phyloP scores from a whole-genome alignment of 129 eudicot genomes.

The sunflower (Helianthus annuus) region HanXRQr2.0-SUNRISE NC_035441.2:129474223-129474722 shows the following conservation, averaged over 20 bases:
- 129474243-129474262: constrained; percentile 27
- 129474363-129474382: constrained; percentile 45
- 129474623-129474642: neutral
- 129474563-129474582: constrained; percentile 25
- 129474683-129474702: constrained; percentile 48
- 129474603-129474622: constrained; percentile 33
- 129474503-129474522: constrained; percentile 46
- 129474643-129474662: constrained; percentile 39
- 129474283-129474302: constrained; percentile 8
- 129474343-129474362: constrained; percentile 45
- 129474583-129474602: constrained; percentile 39
- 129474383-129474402: constrained; percentile 36
- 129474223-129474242: constrained; percentile 34
- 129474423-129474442: neutral
- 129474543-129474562: constrained; percentile 37
- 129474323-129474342: constrained; percentile 29
- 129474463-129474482: constrained; percentile 14
- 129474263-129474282: constrained; percentile 30
- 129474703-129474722: constrained; percentile 55
- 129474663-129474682: constrained; percentile 49
- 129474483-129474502: constrained; percentile 49
- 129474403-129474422: neutral
- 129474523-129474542: constrained; percentile 44
- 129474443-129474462: neutral
- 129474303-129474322: constrained; percentile 5